Evolutionary conservation across 371 early-diverging fungal genomes (phyloP).

Genomic region (Chytridium lagenaria): DNA sequence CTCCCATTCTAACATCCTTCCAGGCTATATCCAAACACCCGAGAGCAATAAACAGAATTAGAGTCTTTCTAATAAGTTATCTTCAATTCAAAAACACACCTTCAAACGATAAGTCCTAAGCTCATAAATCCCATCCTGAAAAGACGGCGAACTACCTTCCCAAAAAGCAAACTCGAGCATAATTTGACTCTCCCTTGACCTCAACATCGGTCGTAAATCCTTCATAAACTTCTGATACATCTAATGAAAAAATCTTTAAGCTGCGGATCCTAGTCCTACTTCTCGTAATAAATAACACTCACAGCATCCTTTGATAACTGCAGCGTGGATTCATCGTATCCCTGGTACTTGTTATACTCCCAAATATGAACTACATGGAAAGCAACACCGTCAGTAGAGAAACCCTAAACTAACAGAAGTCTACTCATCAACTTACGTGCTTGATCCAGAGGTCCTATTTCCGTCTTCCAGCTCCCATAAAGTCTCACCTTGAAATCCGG

Average conservation of each 20-base stretch:
- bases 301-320: conserved; percentile 64
- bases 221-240: conserved; percentile 65
- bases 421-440: conserved; percentile 62
- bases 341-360: conserved; percentile 90
- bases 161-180: conserved; percentile 94
- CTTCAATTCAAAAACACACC: conserved; percentile 7
- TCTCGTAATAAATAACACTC: conserved; percentile 27
- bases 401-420: neutral
- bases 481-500: conserved; percentile 75
- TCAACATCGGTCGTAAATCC: conserved; percentile 71
- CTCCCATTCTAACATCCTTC: conserved; percentile 92
- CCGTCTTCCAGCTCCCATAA: conserved; percentile 86
- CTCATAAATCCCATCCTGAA: conserved; percentile 80
- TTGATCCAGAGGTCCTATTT: conserved; percentile 87
- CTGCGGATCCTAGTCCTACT: conserved; percentile 36
- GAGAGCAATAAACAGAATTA: neutral
- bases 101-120: conserved; percentile 83
- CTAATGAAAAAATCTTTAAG: conserved; percentile 35
- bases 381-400: neutral
- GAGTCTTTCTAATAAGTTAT: neutral
- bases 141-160: conserved; percentile 68
- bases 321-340: conserved; percentile 67
- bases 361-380: conserved; percentile 77
- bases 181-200: conserved; percentile 79
- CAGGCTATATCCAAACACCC: conserved; percentile 64